A percentile compares a stretch with the other conserved stretches of the same genome.
phyloP scores from a whole-genome alignment of 495 filamentous ascomycete species.

The Hypoxylon lenormandii region DNA sequence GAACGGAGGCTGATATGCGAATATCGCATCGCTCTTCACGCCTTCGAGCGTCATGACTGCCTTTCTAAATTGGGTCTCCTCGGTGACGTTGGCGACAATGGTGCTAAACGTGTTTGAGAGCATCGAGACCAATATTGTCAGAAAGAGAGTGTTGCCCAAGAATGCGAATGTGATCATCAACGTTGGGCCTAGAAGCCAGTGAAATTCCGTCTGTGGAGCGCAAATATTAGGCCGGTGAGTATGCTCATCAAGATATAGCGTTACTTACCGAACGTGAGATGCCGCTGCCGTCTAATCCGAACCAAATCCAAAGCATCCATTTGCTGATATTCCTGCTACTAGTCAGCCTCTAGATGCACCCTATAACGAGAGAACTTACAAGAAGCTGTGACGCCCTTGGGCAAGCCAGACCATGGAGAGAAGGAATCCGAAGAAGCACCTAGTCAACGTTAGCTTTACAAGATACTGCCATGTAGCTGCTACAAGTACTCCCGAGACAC shows the following conservation, averaged over 20 bases:
- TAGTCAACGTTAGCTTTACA: slow-evolving; percentile 18
- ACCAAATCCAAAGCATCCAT: slow-evolving; percentile 88
- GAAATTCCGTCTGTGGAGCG: slow-evolving; percentile 64
- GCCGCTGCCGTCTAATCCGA: slow-evolving; percentile 78
- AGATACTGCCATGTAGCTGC: background rate
- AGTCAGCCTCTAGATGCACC: slow-evolving; percentile 28
- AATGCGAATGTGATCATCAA: slow-evolving; percentile 80
- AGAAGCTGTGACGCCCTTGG: slow-evolving; percentile 57
- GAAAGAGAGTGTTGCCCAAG: slow-evolving; percentile 79
- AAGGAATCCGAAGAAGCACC: slow-evolving; percentile 77
- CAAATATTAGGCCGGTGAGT: background rate
- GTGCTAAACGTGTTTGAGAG: slow-evolving; percentile 76
- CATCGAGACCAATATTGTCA: slow-evolving; percentile 81
- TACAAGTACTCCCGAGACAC: background rate
- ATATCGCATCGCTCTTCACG: slow-evolving; percentile 78
- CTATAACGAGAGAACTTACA: slow-evolving; percentile 47
- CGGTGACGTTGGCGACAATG: slow-evolving; percentile 72
- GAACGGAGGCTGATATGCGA: slow-evolving; percentile 78
- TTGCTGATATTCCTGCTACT: slow-evolving; percentile 70
- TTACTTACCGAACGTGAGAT: slow-evolving; percentile 68
- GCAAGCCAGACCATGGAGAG: slow-evolving; percentile 77
- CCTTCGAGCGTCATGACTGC: slow-evolving; percentile 80
- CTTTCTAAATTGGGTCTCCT: slow-evolving; percentile 77
- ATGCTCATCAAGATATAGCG: background rate
- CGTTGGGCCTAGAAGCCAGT: slow-evolving; percentile 73